Conservation (phyloP, 495 filamentous ascomycete species). For the Podospora sp. region DNA sequence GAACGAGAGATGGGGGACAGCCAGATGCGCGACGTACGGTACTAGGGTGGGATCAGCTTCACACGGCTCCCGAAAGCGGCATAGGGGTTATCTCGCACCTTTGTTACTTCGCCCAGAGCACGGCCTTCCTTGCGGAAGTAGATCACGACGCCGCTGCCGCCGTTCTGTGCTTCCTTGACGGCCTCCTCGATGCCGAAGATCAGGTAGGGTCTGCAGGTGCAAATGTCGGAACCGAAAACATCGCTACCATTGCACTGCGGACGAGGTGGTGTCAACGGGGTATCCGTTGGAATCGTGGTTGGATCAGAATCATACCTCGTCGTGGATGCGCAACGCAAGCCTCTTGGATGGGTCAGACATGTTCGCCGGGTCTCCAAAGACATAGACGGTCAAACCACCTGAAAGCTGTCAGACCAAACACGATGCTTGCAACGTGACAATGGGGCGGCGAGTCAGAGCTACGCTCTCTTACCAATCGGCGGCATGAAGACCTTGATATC, state of each 20-base stretch:
- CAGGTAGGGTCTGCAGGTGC: constrained; percentile 94
- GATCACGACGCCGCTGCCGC: constrained; percentile 94
- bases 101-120: constrained; percentile 95
- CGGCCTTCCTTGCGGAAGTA: constrained; percentile 99
- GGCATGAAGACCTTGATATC: constrained; percentile 97
- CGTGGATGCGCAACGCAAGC: constrained; percentile 89
- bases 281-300: constrained; percentile 7
- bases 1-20: constrained; percentile 2
- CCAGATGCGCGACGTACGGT: constrained; percentile 43
- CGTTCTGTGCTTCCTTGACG: constrained; percentile 92
- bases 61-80: constrained; percentile 12
- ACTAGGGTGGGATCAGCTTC: constrained; percentile 41
- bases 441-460: constrained; percentile 1
- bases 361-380: constrained; percentile 91
- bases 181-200: constrained; percentile 97
- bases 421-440: constrained; percentile 1
- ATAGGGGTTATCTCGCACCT: constrained; percentile 53
- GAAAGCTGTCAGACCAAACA: constrained; percentile 34
- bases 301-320: constrained; percentile 59
- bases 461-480: constrained; percentile 65
- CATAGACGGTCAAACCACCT: constrained; percentile 95
- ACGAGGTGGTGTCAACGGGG: constrained; percentile 16
- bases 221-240: constrained; percentile 98
- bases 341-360: constrained; percentile 85
- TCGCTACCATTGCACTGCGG: constrained; percentile 86